Percentiles rank a stretch among this genome's conserved stretches.
Conservation (phyloP, 2,329 filamentous ascomycete species). For the Biscogniauxia sp. region DNA sequence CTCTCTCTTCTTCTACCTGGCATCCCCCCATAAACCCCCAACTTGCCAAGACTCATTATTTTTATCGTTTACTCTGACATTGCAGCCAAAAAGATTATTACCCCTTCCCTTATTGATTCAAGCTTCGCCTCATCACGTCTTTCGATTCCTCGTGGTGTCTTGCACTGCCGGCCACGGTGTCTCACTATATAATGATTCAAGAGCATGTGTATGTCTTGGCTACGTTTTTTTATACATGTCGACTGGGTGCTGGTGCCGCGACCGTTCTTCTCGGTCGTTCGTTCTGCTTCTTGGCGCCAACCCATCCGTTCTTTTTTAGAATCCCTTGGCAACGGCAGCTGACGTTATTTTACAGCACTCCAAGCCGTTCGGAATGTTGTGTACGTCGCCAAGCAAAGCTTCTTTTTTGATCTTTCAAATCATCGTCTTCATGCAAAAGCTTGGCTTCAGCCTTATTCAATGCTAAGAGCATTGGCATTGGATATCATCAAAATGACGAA, state of each 20-base stretch:
- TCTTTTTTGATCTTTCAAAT: slow-evolving; percentile 23
- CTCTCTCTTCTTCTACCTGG: slow-evolving; percentile 8
- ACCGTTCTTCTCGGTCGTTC: slow-evolving; percentile 16
- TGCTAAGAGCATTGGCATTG: background rate
- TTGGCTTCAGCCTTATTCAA: slow-evolving; percentile 7
- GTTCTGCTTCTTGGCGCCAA: slow-evolving; percentile 33
- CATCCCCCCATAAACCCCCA: slow-evolving; percentile 30
- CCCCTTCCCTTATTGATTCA: slow-evolving; percentile 1
- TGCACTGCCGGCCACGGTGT: slow-evolving; percentile 20
- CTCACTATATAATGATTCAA: slow-evolving; percentile 31
- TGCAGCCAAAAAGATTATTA: slow-evolving; percentile 1
- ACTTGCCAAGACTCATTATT: slow-evolving; percentile 34
- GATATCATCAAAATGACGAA: background rate
- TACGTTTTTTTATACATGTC: slow-evolving; percentile 12
- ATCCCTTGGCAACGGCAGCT: slow-evolving; percentile 32
- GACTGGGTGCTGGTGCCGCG: slow-evolving; percentile 20
- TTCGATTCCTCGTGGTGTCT: slow-evolving; percentile 1
- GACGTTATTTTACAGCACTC: slow-evolving; percentile 34
- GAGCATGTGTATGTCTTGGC: slow-evolving; percentile 32
- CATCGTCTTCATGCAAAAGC: slow-evolving; percentile 11
- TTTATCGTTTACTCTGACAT: slow-evolving; percentile 20
- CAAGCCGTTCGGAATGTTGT: slow-evolving; percentile 35
- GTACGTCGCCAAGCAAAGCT: slow-evolving; percentile 34
- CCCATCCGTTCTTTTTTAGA: slow-evolving; percentile 27
- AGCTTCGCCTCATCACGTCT: background rate